Percentiles rank a stretch among this genome's conserved stretches.
phyloP scores from a whole-genome alignment of 768 basidiomycete genomes.

The Rubroboletus satanas region DNA sequence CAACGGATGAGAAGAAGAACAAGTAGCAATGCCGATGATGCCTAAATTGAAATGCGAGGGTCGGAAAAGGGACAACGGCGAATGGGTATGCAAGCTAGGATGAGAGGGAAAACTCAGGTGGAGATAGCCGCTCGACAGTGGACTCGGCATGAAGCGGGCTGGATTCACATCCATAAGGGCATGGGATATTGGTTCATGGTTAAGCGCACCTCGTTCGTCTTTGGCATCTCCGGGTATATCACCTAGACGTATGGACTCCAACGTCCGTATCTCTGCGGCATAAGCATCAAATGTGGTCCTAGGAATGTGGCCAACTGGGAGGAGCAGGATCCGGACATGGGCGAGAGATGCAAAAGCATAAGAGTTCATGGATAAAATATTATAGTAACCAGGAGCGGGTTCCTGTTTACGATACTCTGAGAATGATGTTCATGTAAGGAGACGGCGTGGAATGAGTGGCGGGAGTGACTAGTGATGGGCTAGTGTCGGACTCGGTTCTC shows the following conservation, averaged over 20 bases:
- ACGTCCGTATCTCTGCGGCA: constrained; percentile 66
- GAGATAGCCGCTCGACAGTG: constrained; percentile 70
- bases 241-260: constrained; percentile 69
- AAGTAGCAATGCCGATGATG: constrained; percentile 82
- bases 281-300: constrained; percentile 69
- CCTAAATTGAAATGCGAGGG: constrained; percentile 82
- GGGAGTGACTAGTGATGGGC: neutral
- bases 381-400: neutral
- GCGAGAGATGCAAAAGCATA: constrained; percentile 79
- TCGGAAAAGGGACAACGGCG: constrained; percentile 66
- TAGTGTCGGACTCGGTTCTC: neutral
- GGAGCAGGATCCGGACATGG: constrained; percentile 77
- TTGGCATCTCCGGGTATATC: constrained; percentile 80
- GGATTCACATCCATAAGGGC: constrained; percentile 11
- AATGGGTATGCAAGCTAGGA: constrained; percentile 65
- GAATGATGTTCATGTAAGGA: constrained; percentile 1
- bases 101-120: constrained; percentile 78
- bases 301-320: constrained; percentile 80
- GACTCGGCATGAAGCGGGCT: constrained; percentile 83
- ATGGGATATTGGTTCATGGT: neutral
- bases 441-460: neutral
- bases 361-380: constrained; percentile 52
- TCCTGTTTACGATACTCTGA: neutral
- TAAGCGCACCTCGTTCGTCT: constrained; percentile 64
- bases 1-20: constrained; percentile 51